Percentiles rank a stretch among this genome's conserved stretches.
phyloP scores from a whole-genome alignment of 148 eudicot species.

The Amaranthus hypochondriacus region DNA sequence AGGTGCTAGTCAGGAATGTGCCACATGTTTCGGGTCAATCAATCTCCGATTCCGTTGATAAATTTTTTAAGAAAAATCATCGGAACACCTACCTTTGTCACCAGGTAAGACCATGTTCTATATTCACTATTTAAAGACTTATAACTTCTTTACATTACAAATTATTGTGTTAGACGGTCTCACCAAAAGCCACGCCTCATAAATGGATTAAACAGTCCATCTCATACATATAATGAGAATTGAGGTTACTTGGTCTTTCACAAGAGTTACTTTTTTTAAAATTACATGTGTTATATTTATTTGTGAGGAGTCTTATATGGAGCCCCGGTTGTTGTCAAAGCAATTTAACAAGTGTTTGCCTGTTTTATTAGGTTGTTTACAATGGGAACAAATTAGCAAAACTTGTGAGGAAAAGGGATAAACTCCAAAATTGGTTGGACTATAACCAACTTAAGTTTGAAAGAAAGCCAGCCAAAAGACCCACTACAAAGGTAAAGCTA shows the following conservation, averaged over 20 bases:
- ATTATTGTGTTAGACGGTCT: too few relatives aligned
- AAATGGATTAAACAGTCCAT: too few relatives aligned
- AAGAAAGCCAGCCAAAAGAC: constrained; percentile 79
- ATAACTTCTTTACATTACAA: too few relatives aligned
- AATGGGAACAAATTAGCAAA: constrained; percentile 84
- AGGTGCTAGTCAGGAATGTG: constrained; percentile 90
- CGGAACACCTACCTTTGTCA: constrained; percentile 76
- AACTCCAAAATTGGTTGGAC: constrained; percentile 85
- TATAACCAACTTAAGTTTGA: constrained; percentile 79
- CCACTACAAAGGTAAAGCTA: constrained; percentile 56
- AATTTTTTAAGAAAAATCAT: constrained; percentile 77
- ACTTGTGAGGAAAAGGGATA: constrained; percentile 59
- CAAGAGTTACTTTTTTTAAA: neutral
- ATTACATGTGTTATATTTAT: neutral
- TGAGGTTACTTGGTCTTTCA: too few relatives aligned
- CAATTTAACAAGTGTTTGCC: neutral
- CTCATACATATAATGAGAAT: too few relatives aligned
- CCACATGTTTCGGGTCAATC: constrained; percentile 66
- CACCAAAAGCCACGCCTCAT: too few relatives aligned
- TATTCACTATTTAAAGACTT: neutral
- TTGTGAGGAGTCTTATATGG: neutral
- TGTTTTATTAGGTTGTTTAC: constrained; percentile 62
- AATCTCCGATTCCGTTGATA: constrained; percentile 72
- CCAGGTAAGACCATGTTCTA: constrained; percentile 47
- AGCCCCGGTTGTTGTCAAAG: neutral